A percentile compares a stretch with the other conserved stretches of the same genome.
Conservation (phyloP, 164 flowering plant genomes). For the Taxillus chinensis region DNA sequence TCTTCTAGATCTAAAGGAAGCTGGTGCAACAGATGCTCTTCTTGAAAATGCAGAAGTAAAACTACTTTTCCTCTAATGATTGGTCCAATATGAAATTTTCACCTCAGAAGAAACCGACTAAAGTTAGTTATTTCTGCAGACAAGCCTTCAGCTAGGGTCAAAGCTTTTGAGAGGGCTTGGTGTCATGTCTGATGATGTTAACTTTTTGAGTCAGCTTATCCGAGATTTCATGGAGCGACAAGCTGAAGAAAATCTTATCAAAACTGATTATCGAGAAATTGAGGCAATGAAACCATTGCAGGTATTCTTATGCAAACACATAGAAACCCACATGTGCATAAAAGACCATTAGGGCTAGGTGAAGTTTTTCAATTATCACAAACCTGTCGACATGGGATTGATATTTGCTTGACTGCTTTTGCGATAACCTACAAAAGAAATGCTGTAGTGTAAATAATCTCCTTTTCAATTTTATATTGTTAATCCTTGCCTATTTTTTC, state of each 20-base stretch:
- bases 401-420: too few species aligned
- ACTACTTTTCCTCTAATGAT: background rate
- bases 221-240: constrained; percentile 88
- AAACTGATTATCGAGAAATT: constrained; percentile 35
- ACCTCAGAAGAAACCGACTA: background rate
- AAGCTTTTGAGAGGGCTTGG: constrained; percentile 89
- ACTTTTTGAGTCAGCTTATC: constrained; percentile 69
- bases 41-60: constrained; percentile 83
- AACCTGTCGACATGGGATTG: too few species aligned
- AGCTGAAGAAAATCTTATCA: constrained; percentile 50
- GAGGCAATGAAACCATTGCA: constrained; percentile 71
- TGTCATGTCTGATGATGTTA: constrained; percentile 92
- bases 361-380: background rate
- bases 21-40: constrained; percentile 95
- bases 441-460: too few species aligned
- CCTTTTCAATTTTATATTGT: too few species aligned
- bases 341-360: background rate
- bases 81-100: too few species aligned
- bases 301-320: constrained; percentile 24
- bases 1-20: constrained; percentile 83
- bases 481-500: too few species aligned
- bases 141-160: constrained; percentile 92
- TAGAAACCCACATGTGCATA: too few species aligned
- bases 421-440: too few species aligned
- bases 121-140: constrained; percentile 36